phyloP scores from a whole-genome alignment of 345 rosid species.

The Citrus hindsii region DNA sequence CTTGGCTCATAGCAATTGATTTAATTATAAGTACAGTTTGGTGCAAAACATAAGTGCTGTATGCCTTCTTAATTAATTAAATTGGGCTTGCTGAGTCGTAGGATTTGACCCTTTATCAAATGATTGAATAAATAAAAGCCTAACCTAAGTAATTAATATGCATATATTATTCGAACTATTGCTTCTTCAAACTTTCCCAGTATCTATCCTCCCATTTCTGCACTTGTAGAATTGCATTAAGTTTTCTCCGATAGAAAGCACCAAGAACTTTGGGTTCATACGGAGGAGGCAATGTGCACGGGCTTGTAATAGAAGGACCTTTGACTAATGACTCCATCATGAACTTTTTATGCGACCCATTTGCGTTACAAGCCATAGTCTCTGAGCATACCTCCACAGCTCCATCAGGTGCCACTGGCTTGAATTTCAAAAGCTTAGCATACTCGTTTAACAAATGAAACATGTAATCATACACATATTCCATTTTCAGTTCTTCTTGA shows the following conservation, averaged over 20 bases:
- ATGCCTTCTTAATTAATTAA: too few relatives aligned
- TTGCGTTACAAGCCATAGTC: slow-evolving; percentile 44
- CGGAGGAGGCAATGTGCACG: slow-evolving; percentile 63
- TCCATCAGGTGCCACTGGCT: slow-evolving; percentile 42
- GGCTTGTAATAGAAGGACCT: slow-evolving; percentile 38
- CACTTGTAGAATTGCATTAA: slow-evolving; percentile 39
- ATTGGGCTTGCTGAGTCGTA: too few relatives aligned
- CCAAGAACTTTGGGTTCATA: slow-evolving; percentile 33
- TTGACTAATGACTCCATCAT: slow-evolving; percentile 52
- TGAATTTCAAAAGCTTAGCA: slow-evolving; percentile 51
- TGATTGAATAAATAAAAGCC: too few relatives aligned
- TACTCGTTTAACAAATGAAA: slow-evolving; percentile 67
- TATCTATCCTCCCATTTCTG: slow-evolving; percentile 59
- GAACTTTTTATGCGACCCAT: slow-evolving; percentile 41
- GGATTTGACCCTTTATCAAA: too few relatives aligned
- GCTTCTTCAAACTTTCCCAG: slow-evolving; percentile 27
- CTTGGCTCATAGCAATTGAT: not conserved
- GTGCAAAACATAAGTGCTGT: too few relatives aligned
- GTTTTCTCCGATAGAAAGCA: slow-evolving; percentile 28
- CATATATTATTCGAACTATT: not conserved
- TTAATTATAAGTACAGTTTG: not conserved
- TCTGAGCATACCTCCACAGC: slow-evolving; percentile 59
- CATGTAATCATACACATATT: slow-evolving; percentile 71
- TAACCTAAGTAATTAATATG: too few relatives aligned
- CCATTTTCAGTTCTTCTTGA: slow-evolving; percentile 57